A percentile compares a stretch with the other conserved stretches of the same genome.
phyloP scores from a whole-genome alignment of 331 rosid species.

The Cydonia oblonga region DNA sequence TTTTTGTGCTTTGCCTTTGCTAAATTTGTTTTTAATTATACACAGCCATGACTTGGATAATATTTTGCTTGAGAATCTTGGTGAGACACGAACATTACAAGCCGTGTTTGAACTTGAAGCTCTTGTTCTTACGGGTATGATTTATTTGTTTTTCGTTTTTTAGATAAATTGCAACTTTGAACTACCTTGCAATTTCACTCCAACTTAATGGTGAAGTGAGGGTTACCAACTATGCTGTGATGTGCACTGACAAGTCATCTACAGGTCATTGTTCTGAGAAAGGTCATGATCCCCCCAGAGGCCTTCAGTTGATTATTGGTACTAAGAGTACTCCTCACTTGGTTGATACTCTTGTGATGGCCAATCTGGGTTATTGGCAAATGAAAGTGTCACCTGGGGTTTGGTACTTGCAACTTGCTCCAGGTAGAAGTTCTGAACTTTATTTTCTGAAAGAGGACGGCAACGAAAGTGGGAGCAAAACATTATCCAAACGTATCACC shows the following conservation, averaged over 20 bases:
- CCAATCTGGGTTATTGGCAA: conserved; percentile 99
- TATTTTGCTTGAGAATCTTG: conserved; percentile 93
- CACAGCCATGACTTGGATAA: conserved; percentile 96
- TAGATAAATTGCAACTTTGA: background rate
- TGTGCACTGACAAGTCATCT: conserved; percentile 15
- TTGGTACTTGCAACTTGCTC: conserved; percentile 97
- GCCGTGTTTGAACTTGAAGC: conserved; percentile 98
- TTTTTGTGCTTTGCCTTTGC: background rate
- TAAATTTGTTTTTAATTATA: background rate
- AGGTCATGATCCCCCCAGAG: conserved; percentile 86
- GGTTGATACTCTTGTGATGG: conserved; percentile 98
- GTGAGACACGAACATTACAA: conserved; percentile 83
- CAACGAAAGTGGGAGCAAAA: conserved; percentile 41
- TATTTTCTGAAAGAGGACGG: conserved; percentile 62
- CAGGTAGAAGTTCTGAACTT: conserved; percentile 96
- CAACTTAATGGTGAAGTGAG: background rate
- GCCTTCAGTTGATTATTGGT: conserved; percentile 96
- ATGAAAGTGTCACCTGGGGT: conserved; percentile 99
- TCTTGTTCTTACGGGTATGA: conserved; percentile 85
- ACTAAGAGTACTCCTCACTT: conserved; percentile 74
- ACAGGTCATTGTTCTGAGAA: conserved; percentile 99
- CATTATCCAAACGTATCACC: conserved; percentile 62
- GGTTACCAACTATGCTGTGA: background rate
- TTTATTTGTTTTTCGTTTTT: background rate
- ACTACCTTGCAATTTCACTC: background rate